These are phyloP conservation scores for Lepidium didymum DNA, from an alignment of 345 rosid species.

Conservation along the genomic window DNA sequence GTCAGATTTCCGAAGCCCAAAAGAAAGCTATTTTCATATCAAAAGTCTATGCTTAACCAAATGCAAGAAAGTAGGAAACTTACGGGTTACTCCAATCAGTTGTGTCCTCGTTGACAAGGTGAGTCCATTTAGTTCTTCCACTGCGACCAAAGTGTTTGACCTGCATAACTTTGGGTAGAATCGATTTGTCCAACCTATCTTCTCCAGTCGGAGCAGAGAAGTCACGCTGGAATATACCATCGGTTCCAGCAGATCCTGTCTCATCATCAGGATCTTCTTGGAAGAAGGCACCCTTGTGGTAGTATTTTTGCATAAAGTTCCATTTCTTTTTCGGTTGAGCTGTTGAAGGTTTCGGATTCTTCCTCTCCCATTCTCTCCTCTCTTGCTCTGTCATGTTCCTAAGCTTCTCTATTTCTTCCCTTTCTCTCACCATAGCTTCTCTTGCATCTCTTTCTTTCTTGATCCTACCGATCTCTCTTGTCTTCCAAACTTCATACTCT, in stretches of 20 bases:
- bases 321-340: conserved; percentile 38
- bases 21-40: neutral
- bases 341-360: conserved; percentile 44
- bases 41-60: neutral
- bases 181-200: conserved; percentile 53
- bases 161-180: conserved; percentile 49
- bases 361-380: conserved; percentile 62
- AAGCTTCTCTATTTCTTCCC: conserved; percentile 54
- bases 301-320: conserved; percentile 67
- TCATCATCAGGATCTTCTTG: conserved; percentile 10
- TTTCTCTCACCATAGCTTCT: conserved; percentile 49
- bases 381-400: conserved; percentile 67
- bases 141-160: conserved; percentile 63
- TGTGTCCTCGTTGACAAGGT: conserved; percentile 47
- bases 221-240: conserved; percentile 34
- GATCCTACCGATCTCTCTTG: conserved; percentile 53
- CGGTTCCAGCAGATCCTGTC: conserved; percentile 34
- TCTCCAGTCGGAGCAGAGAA: conserved; percentile 66
- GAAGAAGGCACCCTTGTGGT: conserved; percentile 66
- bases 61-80: neutral
- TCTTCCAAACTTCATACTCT: conserved; percentile 60
- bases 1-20: neutral
- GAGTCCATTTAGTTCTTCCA: conserved; percentile 71
- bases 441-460: conserved; percentile 48
- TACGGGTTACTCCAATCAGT: neutral